Base-by-base conservation (phyloP, 2,329 filamentous ascomycete species). In the Arthroderma sp. region DNA sequence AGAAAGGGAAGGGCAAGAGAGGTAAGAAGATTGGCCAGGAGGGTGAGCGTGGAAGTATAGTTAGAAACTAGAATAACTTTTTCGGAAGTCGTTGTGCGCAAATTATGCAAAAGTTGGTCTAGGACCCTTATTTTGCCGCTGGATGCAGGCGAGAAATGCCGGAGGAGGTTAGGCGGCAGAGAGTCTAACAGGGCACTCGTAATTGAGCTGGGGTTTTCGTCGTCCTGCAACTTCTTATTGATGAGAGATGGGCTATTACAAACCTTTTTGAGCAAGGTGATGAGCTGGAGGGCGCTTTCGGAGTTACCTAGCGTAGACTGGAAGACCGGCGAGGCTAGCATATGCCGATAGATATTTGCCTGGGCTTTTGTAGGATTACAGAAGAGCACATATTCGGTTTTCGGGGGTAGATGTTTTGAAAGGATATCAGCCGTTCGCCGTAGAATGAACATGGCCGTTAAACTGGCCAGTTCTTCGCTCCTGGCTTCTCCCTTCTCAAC, bases 51-150 rank as follows among this genome's bases (percentile, higher is more conserved):
- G 6, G 78, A 77, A 0, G 82, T 86, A 57, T 83, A 85, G 56
- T 85, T 84, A 15, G 80, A 84, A n/a, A 86, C 80, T 6, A 86
- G 68, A 6, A 86, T 79, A 27, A 86, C 74, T 54, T 85, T 86
- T 54, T 86, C 82, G 1, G 71, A 64, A 0, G 80, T 83, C 0
- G 68, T 75, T 1, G 67, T 72, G 40, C 71, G 72, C 27, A 86
- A 70, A 7, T 69, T 70, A 51, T 80, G 72, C 1, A 86, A 63
- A 6, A 86, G 66, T 43, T 74, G 71, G 55, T 85, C 80, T 2
- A 86, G 67, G 1, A 83, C 74, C 37, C 78, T 73, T 22, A 85
- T 66, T 56, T 86, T 86, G 28, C 74, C 73, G 49, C 78, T 82
- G 1, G 75, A 70, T 1, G 71, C 72, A 37, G 75, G 70, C 1